Evolutionary conservation across 2,329 filamentous ascomycete genomes (phyloP), one percentile per base, ranked within the genome.

Genomic region (Cytospora piceicola): DNA sequence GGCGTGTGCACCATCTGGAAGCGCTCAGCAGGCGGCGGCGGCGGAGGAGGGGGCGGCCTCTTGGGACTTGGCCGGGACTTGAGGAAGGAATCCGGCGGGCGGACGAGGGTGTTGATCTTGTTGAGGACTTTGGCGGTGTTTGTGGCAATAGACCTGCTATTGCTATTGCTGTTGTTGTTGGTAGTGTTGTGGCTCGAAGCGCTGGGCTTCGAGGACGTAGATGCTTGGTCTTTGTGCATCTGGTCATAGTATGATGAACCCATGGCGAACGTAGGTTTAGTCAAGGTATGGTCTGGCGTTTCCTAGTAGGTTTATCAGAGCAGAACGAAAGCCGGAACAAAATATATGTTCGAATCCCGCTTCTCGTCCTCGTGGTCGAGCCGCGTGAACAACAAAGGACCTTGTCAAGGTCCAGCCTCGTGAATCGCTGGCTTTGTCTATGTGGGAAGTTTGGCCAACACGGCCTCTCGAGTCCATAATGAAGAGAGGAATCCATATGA

Each of bases 1-100:
- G 65, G 67, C 12, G 24, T n/a, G 32, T 68, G 65, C 15, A 65
- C 56, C 3, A 67, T 63, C 27, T 57, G 55, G 39, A 68, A 68
- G 4, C 32, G 9, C 14, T 58, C n/a, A 4, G 61, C 12, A 15
- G 27, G 34, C 11, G 34, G 34, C 15, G 34, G 34, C n/a, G 24
- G 12, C 29, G 22, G 29, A 11, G 27, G 17, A 27, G 29, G 55
- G 2, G 46, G 14, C 12, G 42, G 17, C 22, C 22, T 4, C 36
- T 42, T 57, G 32, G 62, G 29, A 17, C 53, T 46, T n/a, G 65
- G 51, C 14, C 46, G 65, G 20, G 55, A 30, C 27, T 55, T 59
- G 17, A 60, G 56, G 24, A 29, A 29, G 11, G 29, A 32, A 9
- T 62, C 60, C 6, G 60, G 34, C 27, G 60, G 60, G 30, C 51